A percentile compares a stretch with the other conserved stretches of the same genome.
phyloP scores from a whole-genome alignment of 345 rosid genomes.

The Mallotus nudiflorus region DNA sequence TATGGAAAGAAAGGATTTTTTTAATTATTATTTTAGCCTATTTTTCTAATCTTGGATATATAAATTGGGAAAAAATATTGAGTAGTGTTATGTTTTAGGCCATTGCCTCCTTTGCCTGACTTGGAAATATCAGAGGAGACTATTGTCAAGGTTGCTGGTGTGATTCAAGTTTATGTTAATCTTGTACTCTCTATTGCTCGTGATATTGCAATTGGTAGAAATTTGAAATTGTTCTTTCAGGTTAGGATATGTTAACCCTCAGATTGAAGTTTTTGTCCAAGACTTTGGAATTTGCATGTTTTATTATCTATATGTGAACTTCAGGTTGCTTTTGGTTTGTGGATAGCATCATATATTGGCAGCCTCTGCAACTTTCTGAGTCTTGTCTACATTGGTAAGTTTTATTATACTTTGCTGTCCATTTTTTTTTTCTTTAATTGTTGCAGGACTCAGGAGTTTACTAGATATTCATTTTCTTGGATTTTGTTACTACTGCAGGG shows the following conservation, averaged over 20 bases:
- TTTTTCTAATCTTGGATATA: neutral
- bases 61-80: neutral
- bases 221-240: conserved; percentile 64
- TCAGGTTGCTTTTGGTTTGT: conserved; percentile 64
- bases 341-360: conserved; percentile 62
- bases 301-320: conserved; percentile 3
- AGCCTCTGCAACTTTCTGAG: conserved; percentile 73
- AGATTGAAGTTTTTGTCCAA: neutral
- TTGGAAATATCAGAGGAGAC: conserved; percentile 80
- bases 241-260: conserved; percentile 29
- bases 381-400: conserved; percentile 76
- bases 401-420: neutral
- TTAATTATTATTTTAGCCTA: too few species aligned
- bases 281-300: neutral
- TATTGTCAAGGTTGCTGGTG: conserved; percentile 48
- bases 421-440: neutral
- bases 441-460: neutral
- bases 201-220: conserved; percentile 66
- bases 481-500: conserved; percentile 39
- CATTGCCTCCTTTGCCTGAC: conserved; percentile 87
- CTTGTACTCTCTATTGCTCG: conserved; percentile 55
- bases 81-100: conserved; percentile 47
- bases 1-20: too few species aligned
- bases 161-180: conserved; percentile 55
- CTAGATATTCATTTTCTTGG: neutral